Evolutionary conservation across 2,329 filamentous ascomycete species (phyloP).

Genomic region (Xylariaceae sp.): DNA sequence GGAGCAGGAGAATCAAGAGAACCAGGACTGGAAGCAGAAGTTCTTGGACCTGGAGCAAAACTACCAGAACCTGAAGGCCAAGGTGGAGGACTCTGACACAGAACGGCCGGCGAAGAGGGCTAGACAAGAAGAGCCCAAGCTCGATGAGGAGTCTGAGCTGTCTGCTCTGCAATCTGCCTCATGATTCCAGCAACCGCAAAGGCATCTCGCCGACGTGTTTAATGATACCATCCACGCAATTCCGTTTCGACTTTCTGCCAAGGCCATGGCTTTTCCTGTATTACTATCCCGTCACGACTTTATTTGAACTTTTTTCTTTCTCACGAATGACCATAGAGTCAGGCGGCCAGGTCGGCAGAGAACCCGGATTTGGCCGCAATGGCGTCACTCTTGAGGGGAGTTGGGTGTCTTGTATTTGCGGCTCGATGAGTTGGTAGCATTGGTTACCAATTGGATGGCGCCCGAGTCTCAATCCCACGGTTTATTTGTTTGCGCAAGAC

Average conservation of each 20-base stretch:
- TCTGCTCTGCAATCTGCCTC: constrained; percentile 18
- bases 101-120: constrained; percentile 20
- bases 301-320: neutral
- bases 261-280: neutral
- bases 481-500: constrained; percentile 8
- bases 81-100: constrained; percentile 17
- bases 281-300: neutral
- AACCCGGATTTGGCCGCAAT: neutral
- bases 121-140: constrained; percentile 15
- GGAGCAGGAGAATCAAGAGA: constrained; percentile 48
- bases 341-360: neutral
- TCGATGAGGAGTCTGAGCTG: constrained; percentile 15
- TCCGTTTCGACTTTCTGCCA: neutral
- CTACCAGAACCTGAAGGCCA: constrained; percentile 23
- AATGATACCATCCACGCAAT: constrained; percentile 8
- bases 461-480: too few species aligned
- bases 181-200: constrained; percentile 3
- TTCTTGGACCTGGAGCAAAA: too few species aligned
- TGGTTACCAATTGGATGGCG: too few species aligned
- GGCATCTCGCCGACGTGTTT: constrained; percentile 1
- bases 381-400: neutral
- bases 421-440: too few species aligned
- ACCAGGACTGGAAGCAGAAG: too few species aligned
- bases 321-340: neutral
- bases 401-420: constrained; percentile 3